Conservation (phyloP, 176 grass and related monocot species). For the Tuctoria greenei region DNA sequence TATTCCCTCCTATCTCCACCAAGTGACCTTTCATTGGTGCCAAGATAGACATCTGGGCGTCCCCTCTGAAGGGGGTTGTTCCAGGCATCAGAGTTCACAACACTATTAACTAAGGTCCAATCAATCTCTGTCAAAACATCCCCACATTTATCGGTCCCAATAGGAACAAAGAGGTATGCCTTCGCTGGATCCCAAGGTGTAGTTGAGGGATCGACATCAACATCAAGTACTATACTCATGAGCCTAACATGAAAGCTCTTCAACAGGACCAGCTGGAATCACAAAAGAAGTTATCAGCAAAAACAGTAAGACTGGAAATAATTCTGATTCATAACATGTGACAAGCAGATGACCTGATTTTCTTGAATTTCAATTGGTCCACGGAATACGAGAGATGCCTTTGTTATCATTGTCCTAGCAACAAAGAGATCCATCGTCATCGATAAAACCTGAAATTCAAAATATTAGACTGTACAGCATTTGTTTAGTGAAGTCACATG, state of each 20-base stretch:
- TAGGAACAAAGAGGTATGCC: slow-evolving; percentile 92
- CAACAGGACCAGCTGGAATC: slow-evolving; percentile 69
- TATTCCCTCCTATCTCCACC: slow-evolving; percentile 98
- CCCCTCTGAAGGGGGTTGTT: slow-evolving; percentile 92
- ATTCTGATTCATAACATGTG: background rate
- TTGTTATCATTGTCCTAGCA: slow-evolving; percentile 99
- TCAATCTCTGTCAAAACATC: slow-evolving; percentile 75
- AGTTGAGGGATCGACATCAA: slow-evolving; percentile 93
- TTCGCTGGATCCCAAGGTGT: slow-evolving; percentile 98
- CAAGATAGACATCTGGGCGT: slow-evolving; percentile 92
- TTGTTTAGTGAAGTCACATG: slow-evolving; percentile 7
- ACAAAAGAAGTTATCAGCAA: slow-evolving; percentile 44
- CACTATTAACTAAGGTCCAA: slow-evolving; percentile 75
- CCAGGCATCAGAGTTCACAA: slow-evolving; percentile 92
- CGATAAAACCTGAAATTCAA: slow-evolving; percentile 84
- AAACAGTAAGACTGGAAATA: slow-evolving; percentile 17
- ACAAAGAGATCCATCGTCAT: slow-evolving; percentile 99
- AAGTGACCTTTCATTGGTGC: slow-evolving; percentile 93
- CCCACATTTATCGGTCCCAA: slow-evolving; percentile 50
- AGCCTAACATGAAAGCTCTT: slow-evolving; percentile 99
- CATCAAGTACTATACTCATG: slow-evolving; percentile 98
- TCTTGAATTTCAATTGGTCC: slow-evolving; percentile 80
- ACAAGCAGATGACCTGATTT: slow-evolving; percentile 64
- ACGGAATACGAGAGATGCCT: slow-evolving; percentile 97
- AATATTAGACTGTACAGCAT: slow-evolving; percentile 4